Conservation (phyloP, 345 rosid species). For the Eucalyptus marginata region DNA sequence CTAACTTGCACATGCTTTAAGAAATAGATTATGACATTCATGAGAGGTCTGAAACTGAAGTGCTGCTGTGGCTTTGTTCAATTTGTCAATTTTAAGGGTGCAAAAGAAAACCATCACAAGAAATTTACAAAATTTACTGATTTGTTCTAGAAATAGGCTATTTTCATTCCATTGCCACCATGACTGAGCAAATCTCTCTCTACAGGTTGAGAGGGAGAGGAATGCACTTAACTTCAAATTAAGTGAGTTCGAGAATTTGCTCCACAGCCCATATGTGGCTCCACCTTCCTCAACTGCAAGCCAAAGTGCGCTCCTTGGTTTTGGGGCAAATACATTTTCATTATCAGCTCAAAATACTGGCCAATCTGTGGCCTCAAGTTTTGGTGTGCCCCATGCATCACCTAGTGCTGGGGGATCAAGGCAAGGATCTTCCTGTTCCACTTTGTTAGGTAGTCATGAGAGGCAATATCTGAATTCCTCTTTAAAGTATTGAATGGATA, state of each 20-base stretch:
- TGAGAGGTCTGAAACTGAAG: not conserved
- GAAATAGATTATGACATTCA: not conserved
- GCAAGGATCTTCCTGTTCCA: not conserved
- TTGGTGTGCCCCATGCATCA: slow-evolving; percentile 15
- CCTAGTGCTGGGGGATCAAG: not conserved
- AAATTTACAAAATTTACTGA: not conserved
- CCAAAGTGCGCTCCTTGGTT: slow-evolving; percentile 11
- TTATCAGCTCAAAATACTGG: slow-evolving; percentile 23
- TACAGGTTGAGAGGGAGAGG: slow-evolving; percentile 77
- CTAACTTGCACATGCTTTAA: not conserved
- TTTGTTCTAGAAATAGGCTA: not conserved
- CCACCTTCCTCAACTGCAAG: slow-evolving; percentile 7
- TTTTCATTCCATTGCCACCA: not conserved
- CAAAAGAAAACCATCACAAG: not conserved
- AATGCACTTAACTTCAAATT: slow-evolving; percentile 44
- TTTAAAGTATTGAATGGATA: not conserved
- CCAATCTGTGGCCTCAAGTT: slow-evolving; percentile 33
- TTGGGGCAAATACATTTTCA: slow-evolving; percentile 14
- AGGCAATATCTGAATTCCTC: not conserved
- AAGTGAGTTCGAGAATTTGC: slow-evolving; percentile 52
- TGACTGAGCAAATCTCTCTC: not conserved
- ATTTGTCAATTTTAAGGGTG: not conserved
- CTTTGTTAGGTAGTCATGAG: not conserved
- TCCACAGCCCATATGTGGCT: slow-evolving; percentile 39
- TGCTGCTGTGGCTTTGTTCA: not conserved